These are phyloP conservation scores for Bonia amplexicaulis DNA, from an alignment of 176 grass and related monocot genomes.

Conservation along the genomic window DNA sequence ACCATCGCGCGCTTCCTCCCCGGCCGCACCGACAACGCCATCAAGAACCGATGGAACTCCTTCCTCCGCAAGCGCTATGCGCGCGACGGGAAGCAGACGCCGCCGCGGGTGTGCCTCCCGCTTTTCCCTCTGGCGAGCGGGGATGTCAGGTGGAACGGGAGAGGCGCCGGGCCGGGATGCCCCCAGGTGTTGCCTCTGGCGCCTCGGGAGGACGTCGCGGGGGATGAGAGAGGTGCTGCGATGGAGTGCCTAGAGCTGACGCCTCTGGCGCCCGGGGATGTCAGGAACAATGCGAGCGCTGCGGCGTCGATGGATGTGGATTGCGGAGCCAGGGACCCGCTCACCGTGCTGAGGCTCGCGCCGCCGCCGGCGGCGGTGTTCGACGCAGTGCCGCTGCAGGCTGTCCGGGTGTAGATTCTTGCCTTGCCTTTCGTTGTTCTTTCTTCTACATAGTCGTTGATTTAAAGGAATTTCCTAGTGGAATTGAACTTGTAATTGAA, in stretches of 20 bases:
- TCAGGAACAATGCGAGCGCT: background rate
- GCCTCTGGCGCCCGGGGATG: background rate
- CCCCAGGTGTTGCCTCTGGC: background rate
- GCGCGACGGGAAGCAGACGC: background rate
- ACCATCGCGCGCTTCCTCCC: slow-evolving; percentile 67
- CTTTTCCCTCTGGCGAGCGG: slow-evolving; percentile 2
- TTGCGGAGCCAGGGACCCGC: background rate
- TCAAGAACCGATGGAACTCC: slow-evolving; percentile 93
- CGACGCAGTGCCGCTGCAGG: background rate
- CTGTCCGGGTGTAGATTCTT: slow-evolving; percentile 8
- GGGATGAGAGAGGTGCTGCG: background rate
- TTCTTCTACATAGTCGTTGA: background rate
- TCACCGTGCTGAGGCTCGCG: slow-evolving; percentile 17
- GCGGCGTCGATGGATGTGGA: background rate
- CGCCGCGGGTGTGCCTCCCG: background rate
- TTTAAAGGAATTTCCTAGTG: background rate
- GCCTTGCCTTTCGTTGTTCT: background rate
- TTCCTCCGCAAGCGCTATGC: slow-evolving; percentile 44
- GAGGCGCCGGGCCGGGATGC: background rate
- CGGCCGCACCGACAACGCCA: slow-evolving; percentile 84
- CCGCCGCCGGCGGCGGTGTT: background rate
- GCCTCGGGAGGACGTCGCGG: background rate
- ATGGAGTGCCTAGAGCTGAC: slow-evolving; percentile 7
- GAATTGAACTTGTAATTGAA: background rate
- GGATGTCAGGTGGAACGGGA: background rate